These are phyloP conservation scores for Tulasnella sp. DNA, from an alignment of 768 basidiomycete genomes.

Conservation along the genomic window DNA sequence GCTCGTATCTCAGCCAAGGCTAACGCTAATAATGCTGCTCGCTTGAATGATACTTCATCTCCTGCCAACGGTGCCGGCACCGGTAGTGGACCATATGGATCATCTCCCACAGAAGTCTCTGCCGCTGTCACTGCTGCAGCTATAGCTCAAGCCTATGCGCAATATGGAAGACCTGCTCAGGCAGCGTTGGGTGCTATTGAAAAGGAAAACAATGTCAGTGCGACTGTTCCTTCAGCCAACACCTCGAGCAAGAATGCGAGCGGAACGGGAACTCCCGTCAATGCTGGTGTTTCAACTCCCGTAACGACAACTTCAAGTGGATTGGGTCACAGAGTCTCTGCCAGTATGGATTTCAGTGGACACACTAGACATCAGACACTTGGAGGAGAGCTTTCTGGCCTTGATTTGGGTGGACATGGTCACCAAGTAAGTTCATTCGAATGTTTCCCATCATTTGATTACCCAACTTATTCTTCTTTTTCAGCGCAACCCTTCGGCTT, in stretches of 20 bases:
- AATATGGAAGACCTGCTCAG: conserved; percentile 2
- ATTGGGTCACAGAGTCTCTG: conserved; percentile 11
- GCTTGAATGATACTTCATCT: conserved; percentile 2
- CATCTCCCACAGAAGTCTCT: background rate
- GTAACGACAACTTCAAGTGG: too few species aligned
- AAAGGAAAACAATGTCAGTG: background rate
- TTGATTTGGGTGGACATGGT: conserved; percentile 8
- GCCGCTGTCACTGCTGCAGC: conserved; percentile 7
- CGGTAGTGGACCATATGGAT: too few species aligned
- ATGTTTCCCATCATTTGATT: too few species aligned
- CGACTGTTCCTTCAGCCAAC: background rate
- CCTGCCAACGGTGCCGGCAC: too few species aligned
- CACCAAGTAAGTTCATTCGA: conserved; percentile 1
- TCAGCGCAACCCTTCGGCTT: conserved; percentile 15
- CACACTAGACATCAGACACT: background rate
- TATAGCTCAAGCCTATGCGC: conserved; percentile 4
- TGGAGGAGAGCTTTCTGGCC: conserved; percentile 3
- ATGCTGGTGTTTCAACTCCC: background rate
- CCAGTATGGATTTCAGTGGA: conserved; percentile 11
- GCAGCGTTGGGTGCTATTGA: background rate
- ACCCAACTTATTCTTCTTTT: background rate
- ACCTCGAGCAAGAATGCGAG: conserved; percentile 1
- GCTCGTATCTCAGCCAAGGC: conserved; percentile 57
- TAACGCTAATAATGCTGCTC: conserved; percentile 10
- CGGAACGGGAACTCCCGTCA: background rate